phyloP scores from a whole-genome alignment of 768 basidiomycete species.

The Suillus brevipes region DNA sequence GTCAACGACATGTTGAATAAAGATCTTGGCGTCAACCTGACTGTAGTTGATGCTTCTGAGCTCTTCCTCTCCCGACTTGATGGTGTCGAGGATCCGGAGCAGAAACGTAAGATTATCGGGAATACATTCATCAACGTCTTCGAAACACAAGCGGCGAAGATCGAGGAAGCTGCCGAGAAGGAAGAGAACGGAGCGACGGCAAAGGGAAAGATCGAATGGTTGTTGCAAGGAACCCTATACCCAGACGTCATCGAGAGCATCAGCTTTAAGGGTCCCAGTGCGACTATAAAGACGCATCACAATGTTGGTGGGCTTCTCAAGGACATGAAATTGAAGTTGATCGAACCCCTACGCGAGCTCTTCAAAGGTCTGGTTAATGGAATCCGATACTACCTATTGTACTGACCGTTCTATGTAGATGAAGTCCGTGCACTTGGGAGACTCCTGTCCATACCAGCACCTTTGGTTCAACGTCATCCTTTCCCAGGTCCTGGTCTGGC shows the following conservation, averaged over 20 bases:
- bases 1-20: conserved; percentile 92
- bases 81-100: conserved; percentile 93
- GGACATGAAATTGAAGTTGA: conserved; percentile 98
- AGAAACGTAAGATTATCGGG: conserved; percentile 97
- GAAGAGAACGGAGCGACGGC: conserved; percentile 69
- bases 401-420: conserved; percentile 48
- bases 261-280: conserved; percentile 98
- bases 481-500: conserved; percentile 99
- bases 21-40: conserved; percentile 94
- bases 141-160: conserved; percentile 88
- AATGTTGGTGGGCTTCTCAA: conserved; percentile 95
- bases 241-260: conserved; percentile 99
- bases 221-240: conserved; percentile 96
- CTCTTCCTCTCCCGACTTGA: conserved; percentile 87
- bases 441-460: conserved; percentile 86
- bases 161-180: conserved; percentile 78
- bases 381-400: not conserved
- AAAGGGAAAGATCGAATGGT: conserved; percentile 95
- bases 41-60: conserved; percentile 93
- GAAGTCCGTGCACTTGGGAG: conserved; percentile 94
- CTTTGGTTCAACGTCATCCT: conserved; percentile 93
- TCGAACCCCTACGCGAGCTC: conserved; percentile 94
- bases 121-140: conserved; percentile 99
- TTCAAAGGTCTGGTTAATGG: conserved; percentile 79
- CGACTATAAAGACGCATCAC: conserved; percentile 99